Base-by-base conservation (phyloP, 768 basidiomycete genomes). In the Podaxis mareebaensis region DNA sequence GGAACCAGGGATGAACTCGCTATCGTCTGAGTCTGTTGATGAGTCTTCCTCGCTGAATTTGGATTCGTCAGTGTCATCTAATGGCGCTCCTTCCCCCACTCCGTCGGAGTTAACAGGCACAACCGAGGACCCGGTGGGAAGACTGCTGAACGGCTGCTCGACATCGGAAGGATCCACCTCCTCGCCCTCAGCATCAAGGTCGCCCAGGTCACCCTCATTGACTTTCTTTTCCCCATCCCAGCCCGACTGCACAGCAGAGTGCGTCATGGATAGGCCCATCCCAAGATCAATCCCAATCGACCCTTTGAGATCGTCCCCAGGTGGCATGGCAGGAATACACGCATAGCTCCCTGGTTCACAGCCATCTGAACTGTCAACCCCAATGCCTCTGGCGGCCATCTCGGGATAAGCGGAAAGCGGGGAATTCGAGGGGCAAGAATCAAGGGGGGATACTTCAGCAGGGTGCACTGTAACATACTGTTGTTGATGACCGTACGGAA, bases 1-100 rank as follows among this genome's bases (percentile, higher is more conserved):
- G 3, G 71, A 60, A 7, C 71, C 66, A 28, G 72, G 71, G 20
- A 75, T 70, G 60, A 74, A 77, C 67, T 77, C 74, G 61, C 72
- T 70, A 51, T 71, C 75, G 62, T 73, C 69, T 30, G 72, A 69
- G 38, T 75, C 55, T 15, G 64, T 46, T 36, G 60, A 59, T 42
- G 60, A 58, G 3, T 65, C 60, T 39, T 58, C 58, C 39, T 63
- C 61, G 44, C 61, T 63, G 12, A 49, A 48, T 26, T 51, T 63
- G 36, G 61, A 63, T 22, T 38, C 61, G 15, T 61, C 60, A 38
- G 61, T 56, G 44, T 69, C 72, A 48, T 72, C 66, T 15, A 65
- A 65, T 61, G 64, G 69, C 15, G 68, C 70, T n/a, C 70, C 72
- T 15, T 68, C 70, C 8, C 71, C 71, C 36, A 70, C 75, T 10